Base-by-base conservation (phyloP, 2,329 filamentous ascomycete species). In the Neoascochyta sp. region DNA sequence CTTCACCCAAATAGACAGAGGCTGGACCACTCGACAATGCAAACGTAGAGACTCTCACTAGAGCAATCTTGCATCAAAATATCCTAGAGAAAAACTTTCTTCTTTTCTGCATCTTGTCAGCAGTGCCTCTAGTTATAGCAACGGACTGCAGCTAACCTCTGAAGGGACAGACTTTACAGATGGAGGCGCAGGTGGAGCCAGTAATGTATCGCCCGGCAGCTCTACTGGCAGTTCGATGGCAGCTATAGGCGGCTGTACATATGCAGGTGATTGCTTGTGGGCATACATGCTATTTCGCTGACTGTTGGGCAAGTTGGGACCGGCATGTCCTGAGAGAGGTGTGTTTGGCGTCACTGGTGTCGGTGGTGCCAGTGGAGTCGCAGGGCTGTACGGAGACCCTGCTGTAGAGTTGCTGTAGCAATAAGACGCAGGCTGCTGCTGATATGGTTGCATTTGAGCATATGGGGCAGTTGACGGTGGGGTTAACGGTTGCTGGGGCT, bases 51-150 rank as follows among this genome's bases (percentile, higher is more conserved):
- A n/a, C n/a, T n/a, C n/a, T 41, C 32, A n/a, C n/a, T n/a, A n/a
- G n/a, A n/a, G n/a, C n/a, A n/a, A n/a, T n/a, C n/a, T n/a, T n/a
- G n/a, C n/a, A 38, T 40, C 19, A 46, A 22, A 54, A 52, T 9
- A 54, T 12, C 24, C 34, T 54, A 25, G 45, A 54, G 1, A 54
- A 27, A 12, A 50, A 50, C 12, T 35, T 43, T 29, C 39, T 47
- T 39, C 48, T 55, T 27, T 56, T 55, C 42, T 51, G 31, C 16
- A 10, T 16, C 27, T 7, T 14, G 28, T 47, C 22, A 47, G 41
- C 29, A 31, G 22, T 21, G 23, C 16, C 21, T 24, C 8, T 29
- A 23, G n/a, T 22, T 15, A 24, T 9, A 21, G 11, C 29, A 27
- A 13, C 6, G 24, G 9, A n/a, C 13, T 14, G 3, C 10, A 29